Percentiles rank a stretch among this genome's conserved stretches.
Evolutionary conservation across 306 rosid genomes (phyloP).

Genomic region (Quercus bicolor): DNA sequence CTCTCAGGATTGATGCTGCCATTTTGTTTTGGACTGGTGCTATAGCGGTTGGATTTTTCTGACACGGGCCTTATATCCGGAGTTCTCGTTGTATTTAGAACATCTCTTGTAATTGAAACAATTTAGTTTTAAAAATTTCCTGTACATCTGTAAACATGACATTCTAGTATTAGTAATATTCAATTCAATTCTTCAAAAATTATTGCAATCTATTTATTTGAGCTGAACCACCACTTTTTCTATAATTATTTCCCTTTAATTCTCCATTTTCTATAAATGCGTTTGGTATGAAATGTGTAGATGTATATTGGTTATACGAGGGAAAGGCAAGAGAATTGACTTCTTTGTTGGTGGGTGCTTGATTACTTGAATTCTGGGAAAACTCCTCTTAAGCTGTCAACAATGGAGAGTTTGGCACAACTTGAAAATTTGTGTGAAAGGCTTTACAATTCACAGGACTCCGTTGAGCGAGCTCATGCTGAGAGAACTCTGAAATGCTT

Average conservation of each 20-base stretch:
- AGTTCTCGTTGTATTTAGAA: slow-evolving; percentile 38
- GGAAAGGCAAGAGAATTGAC: slow-evolving; percentile 33
- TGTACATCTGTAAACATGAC: slow-evolving; percentile 44
- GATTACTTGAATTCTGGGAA: slow-evolving; percentile 30
- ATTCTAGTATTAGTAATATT: slow-evolving; percentile 19
- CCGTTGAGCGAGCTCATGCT: slow-evolving; percentile 50
- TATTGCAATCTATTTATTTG: slow-evolving; percentile 30
- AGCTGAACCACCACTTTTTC: slow-evolving; percentile 15
- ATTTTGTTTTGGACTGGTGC: slow-evolving; percentile 31
- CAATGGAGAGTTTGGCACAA: slow-evolving; percentile 53
- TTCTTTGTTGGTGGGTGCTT: slow-evolving; percentile 12
- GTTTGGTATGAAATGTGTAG: slow-evolving; percentile 32
- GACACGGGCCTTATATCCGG: slow-evolving; percentile 23
- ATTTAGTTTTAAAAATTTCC: slow-evolving; percentile 33
- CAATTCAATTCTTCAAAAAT: slow-evolving; percentile 20
- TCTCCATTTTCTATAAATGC: slow-evolving; percentile 21
- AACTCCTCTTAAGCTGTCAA: slow-evolving; percentile 34
- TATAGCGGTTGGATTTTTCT: slow-evolving; percentile 29
- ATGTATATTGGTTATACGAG: slow-evolving; percentile 27
- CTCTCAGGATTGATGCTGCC: slow-evolving; percentile 30
- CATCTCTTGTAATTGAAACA: slow-evolving; percentile 41
- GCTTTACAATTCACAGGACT: slow-evolving; percentile 48
- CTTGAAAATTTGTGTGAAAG: slow-evolving; percentile 47
- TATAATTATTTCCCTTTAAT: background rate
- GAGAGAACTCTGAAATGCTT: slow-evolving; percentile 51